Evolutionary conservation across 176 grass and related monocot genomes (phyloP), one percentile per base, ranked within the genome.

Genomic region (Avena insularis): DNA sequence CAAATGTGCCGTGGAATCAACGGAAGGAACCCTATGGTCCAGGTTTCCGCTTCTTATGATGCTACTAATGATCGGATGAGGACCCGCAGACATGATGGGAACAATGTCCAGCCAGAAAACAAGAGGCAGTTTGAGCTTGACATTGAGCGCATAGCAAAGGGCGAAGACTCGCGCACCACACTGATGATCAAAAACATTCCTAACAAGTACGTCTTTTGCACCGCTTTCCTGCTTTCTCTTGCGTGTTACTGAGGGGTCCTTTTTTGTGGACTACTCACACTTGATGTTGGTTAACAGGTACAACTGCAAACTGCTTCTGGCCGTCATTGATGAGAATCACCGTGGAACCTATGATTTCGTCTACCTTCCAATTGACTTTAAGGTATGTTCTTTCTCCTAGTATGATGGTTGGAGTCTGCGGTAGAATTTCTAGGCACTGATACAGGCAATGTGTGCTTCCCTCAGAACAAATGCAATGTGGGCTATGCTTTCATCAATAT

Each of bases 401-500:
- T 40, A 27, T 71, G 21, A 78, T 9, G 27, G 21, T 31, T 60
- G 59, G 14, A 60, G 76, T 25, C 54, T 23, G 40, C 62, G 19
- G 51, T 31, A 36, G 66, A 27, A 38, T 72, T 71, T 80, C 19
- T 85, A 78, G 65, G 49, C 8, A 78, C 86, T 91, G 48, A 84
- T 79, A 63, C 61, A 72, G 43, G 53, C 35, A 49, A 40, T 59
- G 27, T 79, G 14, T 79, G 53, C 84, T 91, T 75, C 71, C 74
- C 75, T 87, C 94, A 98, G 97, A 98, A 98, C 72, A 98, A 96
- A 81, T 98, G 97, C 86, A 98, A 98, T 19, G 92, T 98, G 65
- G 97, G 97, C 23, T 98, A 98, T 70, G 94, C 97, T 83, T 98
- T 98, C 84, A 98, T 98, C 91, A 96, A 98, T 87, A 96, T 98